Evolutionary conservation across 2,329 filamentous ascomycete genomes (phyloP).

Genomic region (Venturia oleaginea): DNA sequence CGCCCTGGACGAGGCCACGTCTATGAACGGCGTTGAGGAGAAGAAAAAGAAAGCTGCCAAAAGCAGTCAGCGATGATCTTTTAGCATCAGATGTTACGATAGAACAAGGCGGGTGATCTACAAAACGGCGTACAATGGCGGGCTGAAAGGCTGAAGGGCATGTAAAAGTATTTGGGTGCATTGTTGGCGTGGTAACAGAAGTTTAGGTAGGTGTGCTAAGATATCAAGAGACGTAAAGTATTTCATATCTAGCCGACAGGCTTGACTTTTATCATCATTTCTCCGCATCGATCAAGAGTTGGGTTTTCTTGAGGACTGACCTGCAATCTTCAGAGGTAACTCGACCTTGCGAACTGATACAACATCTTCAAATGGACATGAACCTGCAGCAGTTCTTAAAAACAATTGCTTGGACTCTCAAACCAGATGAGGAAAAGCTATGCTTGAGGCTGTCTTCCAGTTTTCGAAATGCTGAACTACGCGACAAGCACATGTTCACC

Average conservation of each 20-base stretch:
- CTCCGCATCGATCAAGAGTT: not conserved
- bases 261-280: not conserved
- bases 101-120: not conserved
- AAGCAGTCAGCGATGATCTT: conserved; percentile 6
- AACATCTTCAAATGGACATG: not conserved
- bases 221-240: not conserved
- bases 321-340: not conserved
- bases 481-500: too few relatives aligned
- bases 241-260: not conserved
- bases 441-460: too few relatives aligned
- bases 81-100: not conserved
- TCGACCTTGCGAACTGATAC: not conserved
- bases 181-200: not conserved
- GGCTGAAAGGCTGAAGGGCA: not conserved
- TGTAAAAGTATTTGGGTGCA: conserved; percentile 1
- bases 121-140: not conserved
- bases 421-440: not conserved
- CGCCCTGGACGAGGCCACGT: conserved; percentile 32
- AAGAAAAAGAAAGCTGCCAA: conserved; percentile 25
- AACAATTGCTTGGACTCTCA: too few relatives aligned
- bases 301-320: not conserved
- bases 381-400: too few relatives aligned
- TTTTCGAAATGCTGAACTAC: too few relatives aligned
- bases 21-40: conserved; percentile 37
- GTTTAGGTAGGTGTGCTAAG: not conserved